A percentile compares a stretch with the other conserved stretches of the same genome.
These are phyloP conservation scores for Phyllosticta ampelicida DNA, from an alignment of 2,329 filamentous ascomycete species.

Conservation along the genomic window DNA sequence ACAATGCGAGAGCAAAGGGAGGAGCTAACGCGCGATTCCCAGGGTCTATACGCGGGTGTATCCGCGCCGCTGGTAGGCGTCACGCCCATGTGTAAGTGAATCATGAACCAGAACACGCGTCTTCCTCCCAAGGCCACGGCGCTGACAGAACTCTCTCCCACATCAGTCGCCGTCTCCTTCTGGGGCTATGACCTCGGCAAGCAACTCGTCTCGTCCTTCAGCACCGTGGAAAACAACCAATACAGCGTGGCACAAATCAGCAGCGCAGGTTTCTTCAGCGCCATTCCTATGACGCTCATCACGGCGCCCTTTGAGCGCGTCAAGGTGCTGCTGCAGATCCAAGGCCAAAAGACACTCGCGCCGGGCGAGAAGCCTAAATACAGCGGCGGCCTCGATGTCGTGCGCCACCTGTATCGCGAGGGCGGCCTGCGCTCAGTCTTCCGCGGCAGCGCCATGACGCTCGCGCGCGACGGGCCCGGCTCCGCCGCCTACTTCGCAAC, in stretches of 20 bases:
- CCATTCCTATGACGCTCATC: constrained; percentile 93
- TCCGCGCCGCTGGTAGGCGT: constrained; percentile 90
- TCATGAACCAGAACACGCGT: background rate
- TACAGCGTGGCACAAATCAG: constrained; percentile 82
- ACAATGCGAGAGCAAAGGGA: background rate
- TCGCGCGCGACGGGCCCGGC: constrained; percentile 87
- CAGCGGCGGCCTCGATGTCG: constrained; percentile 76
- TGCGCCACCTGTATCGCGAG: constrained; percentile 83
- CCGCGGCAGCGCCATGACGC: constrained; percentile 78
- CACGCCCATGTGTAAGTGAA: constrained; percentile 88
- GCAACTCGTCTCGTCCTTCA: constrained; percentile 62
- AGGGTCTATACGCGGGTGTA: constrained; percentile 93
- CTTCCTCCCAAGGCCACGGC: background rate
- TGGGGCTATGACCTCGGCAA: constrained; percentile 95
- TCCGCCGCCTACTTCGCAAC: constrained; percentile 93
- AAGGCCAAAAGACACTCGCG: constrained; percentile 75
- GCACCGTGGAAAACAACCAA: constrained; percentile 54
- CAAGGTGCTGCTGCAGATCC: constrained; percentile 96
- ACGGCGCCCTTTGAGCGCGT: constrained; percentile 99
- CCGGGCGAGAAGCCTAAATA: constrained; percentile 92
- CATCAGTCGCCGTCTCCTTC: constrained; percentile 53
- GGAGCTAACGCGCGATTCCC: constrained; percentile 13
- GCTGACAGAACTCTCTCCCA: constrained; percentile 12
- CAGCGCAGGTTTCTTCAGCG: constrained; percentile 85
- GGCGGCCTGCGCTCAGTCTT: constrained; percentile 88